Percentiles rank a stretch among this genome's conserved stretches.
Conservation (phyloP, 2,329 filamentous ascomycete species). For the Monilinia polystroma region DNA sequence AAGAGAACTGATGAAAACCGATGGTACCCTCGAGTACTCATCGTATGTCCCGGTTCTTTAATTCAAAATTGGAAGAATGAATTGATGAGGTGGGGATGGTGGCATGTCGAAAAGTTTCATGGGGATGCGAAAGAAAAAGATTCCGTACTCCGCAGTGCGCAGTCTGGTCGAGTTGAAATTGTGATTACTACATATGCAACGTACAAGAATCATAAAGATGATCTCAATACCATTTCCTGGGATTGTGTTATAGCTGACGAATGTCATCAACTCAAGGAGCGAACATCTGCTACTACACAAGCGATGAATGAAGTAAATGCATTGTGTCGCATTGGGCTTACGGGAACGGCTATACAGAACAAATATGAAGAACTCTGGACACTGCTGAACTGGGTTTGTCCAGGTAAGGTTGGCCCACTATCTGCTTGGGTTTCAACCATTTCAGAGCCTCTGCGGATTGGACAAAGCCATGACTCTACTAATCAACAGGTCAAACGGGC, state of each 20-base stretch:
- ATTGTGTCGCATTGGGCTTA: constrained; percentile 87
- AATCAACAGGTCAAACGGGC: constrained; percentile 77
- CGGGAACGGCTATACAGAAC: constrained; percentile 95
- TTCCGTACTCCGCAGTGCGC: constrained; percentile 68
- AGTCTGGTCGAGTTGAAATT: constrained; percentile 76
- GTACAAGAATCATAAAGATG: constrained; percentile 72
- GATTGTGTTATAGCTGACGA: constrained; percentile 94
- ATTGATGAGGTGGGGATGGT: constrained; percentile 90
- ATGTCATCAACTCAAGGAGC: constrained; percentile 85
- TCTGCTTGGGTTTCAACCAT: constrained; percentile 78
- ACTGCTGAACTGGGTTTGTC: constrained; percentile 92
- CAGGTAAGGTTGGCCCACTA: constrained; percentile 66
- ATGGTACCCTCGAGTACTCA: constrained; percentile 83
- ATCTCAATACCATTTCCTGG: constrained; percentile 84
- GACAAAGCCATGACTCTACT: constrained; percentile 84
- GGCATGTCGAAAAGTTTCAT: constrained; percentile 82
- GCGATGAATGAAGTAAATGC: constrained; percentile 90
- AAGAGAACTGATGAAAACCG: constrained; percentile 54
- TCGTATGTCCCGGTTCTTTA: constrained; percentile 84
- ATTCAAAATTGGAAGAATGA: constrained; percentile 92
- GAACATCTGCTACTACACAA: constrained; percentile 71
- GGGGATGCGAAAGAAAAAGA: constrained; percentile 67
- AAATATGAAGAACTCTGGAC: constrained; percentile 98
- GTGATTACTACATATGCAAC: constrained; percentile 94
- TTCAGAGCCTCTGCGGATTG: constrained; percentile 75